Percentiles rank a stretch among this genome's conserved stretches.
Evolutionary conservation across 768 basidiomycete species (phyloP).

Genomic region (Lactarius sp.): DNA sequence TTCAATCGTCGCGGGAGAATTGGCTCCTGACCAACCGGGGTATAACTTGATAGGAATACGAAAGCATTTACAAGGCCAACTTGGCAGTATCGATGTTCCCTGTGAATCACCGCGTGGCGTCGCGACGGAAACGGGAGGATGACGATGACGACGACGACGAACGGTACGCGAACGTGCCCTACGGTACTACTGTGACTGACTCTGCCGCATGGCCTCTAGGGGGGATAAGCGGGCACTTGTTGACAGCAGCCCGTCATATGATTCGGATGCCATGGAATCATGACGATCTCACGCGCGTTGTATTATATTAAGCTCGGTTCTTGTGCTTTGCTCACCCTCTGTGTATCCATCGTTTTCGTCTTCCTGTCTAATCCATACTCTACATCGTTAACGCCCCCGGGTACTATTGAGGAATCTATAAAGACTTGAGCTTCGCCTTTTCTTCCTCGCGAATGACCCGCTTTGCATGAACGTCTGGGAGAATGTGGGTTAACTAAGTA

Average conservation of each 20-base stretch:
- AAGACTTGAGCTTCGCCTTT: slow-evolving; percentile 73
- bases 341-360: slow-evolving; percentile 1
- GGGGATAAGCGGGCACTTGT: slow-evolving; percentile 44
- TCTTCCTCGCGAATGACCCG: slow-evolving; percentile 78
- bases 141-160: slow-evolving; percentile 56
- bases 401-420: slow-evolving; percentile 39
- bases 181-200: background rate
- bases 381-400: slow-evolving; percentile 7
- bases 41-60: slow-evolving; percentile 63
- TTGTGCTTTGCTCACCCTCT: background rate
- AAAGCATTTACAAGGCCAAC: slow-evolving; percentile 83
- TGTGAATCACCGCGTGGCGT: slow-evolving; percentile 39
- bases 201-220: slow-evolving; percentile 20
- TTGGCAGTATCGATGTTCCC: slow-evolving; percentile 63
- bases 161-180: slow-evolving; percentile 29
- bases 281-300: slow-evolving; percentile 29
- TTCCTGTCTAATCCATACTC: slow-evolving; percentile 14
- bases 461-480: slow-evolving; percentile 72
- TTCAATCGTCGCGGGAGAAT: background rate
- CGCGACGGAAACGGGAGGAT: slow-evolving; percentile 59
- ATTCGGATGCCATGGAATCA: slow-evolving; percentile 32
- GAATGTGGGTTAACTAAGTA: slow-evolving; percentile 9
- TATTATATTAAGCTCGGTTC: background rate
- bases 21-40: slow-evolving; percentile 4
- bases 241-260: slow-evolving; percentile 21